A percentile compares a stretch with the other conserved stretches of the same genome.
phyloP scores from a whole-genome alignment of 768 basidiomycete genomes.

The Rhodotorula toruloides region DNA sequence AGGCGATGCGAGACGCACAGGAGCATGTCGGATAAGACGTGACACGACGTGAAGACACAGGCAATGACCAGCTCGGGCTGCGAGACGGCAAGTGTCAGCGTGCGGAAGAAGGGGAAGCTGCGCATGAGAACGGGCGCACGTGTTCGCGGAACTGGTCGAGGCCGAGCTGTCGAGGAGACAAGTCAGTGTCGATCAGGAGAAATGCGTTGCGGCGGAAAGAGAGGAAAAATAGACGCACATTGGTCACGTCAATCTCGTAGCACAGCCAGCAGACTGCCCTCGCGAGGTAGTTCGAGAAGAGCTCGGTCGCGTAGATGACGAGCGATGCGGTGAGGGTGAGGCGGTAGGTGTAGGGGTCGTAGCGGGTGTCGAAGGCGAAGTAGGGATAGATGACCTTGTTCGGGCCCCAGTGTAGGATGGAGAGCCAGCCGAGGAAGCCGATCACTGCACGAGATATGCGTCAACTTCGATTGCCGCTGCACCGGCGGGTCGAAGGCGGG shows the following conservation, averaged over 20 bases:
- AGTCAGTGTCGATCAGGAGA: not conserved
- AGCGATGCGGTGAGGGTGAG: constrained; percentile 49
- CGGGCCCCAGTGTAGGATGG: constrained; percentile 48
- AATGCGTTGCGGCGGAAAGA: not conserved
- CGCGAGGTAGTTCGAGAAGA: constrained; percentile 48
- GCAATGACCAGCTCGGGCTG: constrained; percentile 28
- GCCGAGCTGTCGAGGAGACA: constrained; percentile 41
- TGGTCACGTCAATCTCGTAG: constrained; percentile 47
- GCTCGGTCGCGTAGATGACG: constrained; percentile 49
- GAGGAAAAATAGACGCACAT: constrained; percentile 16
- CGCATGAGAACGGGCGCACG: constrained; percentile 41
- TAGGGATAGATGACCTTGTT: constrained; percentile 51
- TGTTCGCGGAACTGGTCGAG: constrained; percentile 50
- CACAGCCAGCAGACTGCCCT: constrained; percentile 44
- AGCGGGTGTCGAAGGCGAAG: constrained; percentile 47
- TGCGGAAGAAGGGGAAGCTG: constrained; percentile 18
- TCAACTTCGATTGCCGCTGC: not conserved
- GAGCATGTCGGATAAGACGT: constrained; percentile 50
- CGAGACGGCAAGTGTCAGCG: constrained; percentile 17
- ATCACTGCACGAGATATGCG: constrained; percentile 12
- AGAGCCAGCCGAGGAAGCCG: constrained; percentile 46
- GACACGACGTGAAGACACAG: constrained; percentile 47
- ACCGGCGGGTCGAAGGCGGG: not conserved
- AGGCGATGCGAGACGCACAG: constrained; percentile 34
- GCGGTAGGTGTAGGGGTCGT: constrained; percentile 50